Evolutionary conservation across 129 eudicot species (phyloP), one percentile per base, ranked within the genome.

Genomic region (Rutidosis leptorrhynchoides): DNA sequence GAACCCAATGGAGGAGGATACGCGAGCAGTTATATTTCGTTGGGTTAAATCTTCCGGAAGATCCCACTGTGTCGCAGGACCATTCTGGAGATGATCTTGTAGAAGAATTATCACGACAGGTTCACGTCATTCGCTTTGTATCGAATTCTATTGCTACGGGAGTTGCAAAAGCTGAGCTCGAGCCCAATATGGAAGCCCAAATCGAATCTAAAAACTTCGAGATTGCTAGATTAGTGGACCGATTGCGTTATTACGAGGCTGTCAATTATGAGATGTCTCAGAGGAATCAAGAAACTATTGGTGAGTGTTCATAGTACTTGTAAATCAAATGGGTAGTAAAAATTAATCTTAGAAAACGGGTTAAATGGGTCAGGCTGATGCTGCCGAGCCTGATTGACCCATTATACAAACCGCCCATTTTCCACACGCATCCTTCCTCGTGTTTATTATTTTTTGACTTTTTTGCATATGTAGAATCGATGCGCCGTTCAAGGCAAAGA

Each of bases 201-300:
- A 19, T 89, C 32, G 87, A 94, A 63, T 64, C 76, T 25, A 94
- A 89, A 74, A 89, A 89, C 82, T 78, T 81, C 73, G 99, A 94
- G 78, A 89, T 94, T 74, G 86, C 95, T 72, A 85, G 99, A 61
- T 67, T 89, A 66, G 69, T 73, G 79, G 99, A 94, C 81, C 79
- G 80, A 64, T 72, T 94, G 69, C 89, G 77, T 54, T 94, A 89
- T 71, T 89, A 88, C 19, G 99, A 89, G 70, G 85, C 88, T 54
- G 89, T 94, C 60, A 94, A 94, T 73, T 79, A 76, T 61, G 99
- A 94, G 76, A 86, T 94, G 99, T 94, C 94, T 40, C 97, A 83
- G 56, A 82, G 99, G 82, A 94, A 94, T 79, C 99, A 89, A 83
- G 99, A 94, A 84, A 79, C 90, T 62, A 71, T 94, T 33, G 99